Conservation (phyloP, 768 basidiomycete genomes). For the Ramaria sp. region DNA sequence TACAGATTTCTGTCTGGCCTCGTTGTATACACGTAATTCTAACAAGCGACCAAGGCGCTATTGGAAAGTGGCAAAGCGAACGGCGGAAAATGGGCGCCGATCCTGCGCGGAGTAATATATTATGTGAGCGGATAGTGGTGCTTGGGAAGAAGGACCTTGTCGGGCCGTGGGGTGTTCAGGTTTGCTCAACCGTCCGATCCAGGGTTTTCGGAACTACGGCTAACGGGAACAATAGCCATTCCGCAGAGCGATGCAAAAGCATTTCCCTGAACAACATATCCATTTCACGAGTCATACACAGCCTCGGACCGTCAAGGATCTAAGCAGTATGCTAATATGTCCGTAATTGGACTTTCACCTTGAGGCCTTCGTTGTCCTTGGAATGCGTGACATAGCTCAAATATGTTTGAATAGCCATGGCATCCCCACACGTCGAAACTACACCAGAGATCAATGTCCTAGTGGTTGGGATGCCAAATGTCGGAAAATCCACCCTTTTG, state of each 20-base stretch:
- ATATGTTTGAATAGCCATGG: neutral
- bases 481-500: slow-evolving; percentile 90
- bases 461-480: slow-evolving; percentile 98
- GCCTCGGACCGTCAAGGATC: neutral
- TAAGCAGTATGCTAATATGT: slow-evolving; percentile 5
- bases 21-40: neutral
- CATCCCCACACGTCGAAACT: slow-evolving; percentile 28
- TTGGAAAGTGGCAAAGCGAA: slow-evolving; percentile 4
- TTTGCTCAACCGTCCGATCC: neutral
- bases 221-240: slow-evolving; percentile 44
- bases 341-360: neutral
- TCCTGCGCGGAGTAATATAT: slow-evolving; percentile 7
- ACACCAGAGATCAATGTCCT: slow-evolving; percentile 77
- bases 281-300: slow-evolving; percentile 9
- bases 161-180: slow-evolving; percentile 80
- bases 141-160: slow-evolving; percentile 92
- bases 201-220: slow-evolving; percentile 10
- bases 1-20: neutral
- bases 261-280: slow-evolving; percentile 58
- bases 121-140: slow-evolving; percentile 81
- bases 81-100: slow-evolving; percentile 4
- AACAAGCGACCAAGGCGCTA: neutral
- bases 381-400: neutral
- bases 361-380: neutral
- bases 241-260: slow-evolving; percentile 54